phyloP scores from a whole-genome alignment of 495 filamentous ascomycete species.

The Staphylotrichum tortipilum region DNA sequence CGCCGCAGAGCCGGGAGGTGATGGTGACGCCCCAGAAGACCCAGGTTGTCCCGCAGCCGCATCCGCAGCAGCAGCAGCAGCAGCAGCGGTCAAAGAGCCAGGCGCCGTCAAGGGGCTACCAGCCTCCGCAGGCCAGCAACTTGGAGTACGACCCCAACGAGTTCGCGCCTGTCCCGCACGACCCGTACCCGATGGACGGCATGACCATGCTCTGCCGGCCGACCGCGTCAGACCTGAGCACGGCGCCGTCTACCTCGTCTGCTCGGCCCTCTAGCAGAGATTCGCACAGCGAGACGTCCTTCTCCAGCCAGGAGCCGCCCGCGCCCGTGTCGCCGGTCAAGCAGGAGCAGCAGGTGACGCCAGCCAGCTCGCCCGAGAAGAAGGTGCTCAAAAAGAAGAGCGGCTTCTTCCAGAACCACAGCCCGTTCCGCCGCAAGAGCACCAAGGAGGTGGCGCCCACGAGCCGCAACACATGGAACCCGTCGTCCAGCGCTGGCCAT shows the following conservation, averaged over 20 bases:
- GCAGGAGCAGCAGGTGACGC: conserved; percentile 44
- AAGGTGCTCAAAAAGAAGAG: conserved; percentile 71
- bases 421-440: conserved; percentile 84
- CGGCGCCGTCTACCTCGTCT: conserved; percentile 51
- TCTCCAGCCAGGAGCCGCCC: conserved; percentile 70
- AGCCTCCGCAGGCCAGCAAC: conserved; percentile 21
- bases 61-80: conserved; percentile 12
- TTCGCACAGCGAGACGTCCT: conserved; percentile 85
- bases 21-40: conserved; percentile 48
- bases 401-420: conserved; percentile 88
- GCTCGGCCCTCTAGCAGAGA: conserved; percentile 79
- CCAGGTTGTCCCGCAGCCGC: conserved; percentile 12
- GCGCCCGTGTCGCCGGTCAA: conserved; percentile 30
- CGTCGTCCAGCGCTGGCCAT: neutral
- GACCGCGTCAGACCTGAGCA: conserved; percentile 76
- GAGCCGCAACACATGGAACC: conserved; percentile 51
- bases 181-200: conserved; percentile 89
- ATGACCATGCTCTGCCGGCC: conserved; percentile 98
- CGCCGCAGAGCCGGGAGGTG: conserved; percentile 44
- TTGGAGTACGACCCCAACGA: conserved; percentile 49
- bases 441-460: conserved; percentile 57
- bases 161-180: conserved; percentile 69
- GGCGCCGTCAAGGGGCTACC: conserved; percentile 15
- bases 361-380: conserved; percentile 48
- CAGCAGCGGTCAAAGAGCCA: conserved; percentile 7